Conservation (phyloP, 345 rosid species). For the Sisymbrium altissimum region DNA sequence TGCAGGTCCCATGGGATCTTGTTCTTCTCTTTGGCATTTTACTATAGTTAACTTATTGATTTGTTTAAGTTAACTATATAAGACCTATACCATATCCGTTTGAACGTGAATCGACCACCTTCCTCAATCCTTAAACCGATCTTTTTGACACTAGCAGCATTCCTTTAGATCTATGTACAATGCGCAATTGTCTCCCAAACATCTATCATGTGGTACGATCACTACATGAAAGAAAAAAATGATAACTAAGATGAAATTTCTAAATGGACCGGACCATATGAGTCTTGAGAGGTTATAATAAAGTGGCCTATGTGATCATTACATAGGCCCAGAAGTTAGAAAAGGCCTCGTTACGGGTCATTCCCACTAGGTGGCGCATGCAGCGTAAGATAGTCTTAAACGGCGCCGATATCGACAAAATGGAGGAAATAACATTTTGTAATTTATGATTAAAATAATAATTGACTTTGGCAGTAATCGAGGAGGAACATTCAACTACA, state of each 20-base stretch:
- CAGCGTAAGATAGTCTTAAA: slow-evolving; percentile 3
- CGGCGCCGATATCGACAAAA: slow-evolving; percentile 12
- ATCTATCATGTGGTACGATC: no score
- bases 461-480: neutral
- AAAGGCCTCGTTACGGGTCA: neutral
- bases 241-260: neutral
- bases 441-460: neutral
- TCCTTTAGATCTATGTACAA: no score
- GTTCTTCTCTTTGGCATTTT: no score
- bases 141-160: no score
- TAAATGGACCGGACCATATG: neutral
- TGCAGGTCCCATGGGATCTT: no score
- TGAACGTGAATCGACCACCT: no score
- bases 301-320: neutral
- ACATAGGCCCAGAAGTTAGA: neutral
- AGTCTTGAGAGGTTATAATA: neutral
- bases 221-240: neutral
- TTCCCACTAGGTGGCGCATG: neutral
- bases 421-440: neutral
- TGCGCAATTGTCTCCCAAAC: no score
- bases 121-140: no score
- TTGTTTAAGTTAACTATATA: no score
- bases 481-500: slow-evolving; percentile 26
- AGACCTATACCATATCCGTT: no score
- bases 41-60: no score